A percentile compares a stretch with the other conserved stretches of the same genome.
These are phyloP conservation scores for Escallonia herrerae DNA, from an alignment of 129 eudicot genomes.

Conservation along the genomic window DNA sequence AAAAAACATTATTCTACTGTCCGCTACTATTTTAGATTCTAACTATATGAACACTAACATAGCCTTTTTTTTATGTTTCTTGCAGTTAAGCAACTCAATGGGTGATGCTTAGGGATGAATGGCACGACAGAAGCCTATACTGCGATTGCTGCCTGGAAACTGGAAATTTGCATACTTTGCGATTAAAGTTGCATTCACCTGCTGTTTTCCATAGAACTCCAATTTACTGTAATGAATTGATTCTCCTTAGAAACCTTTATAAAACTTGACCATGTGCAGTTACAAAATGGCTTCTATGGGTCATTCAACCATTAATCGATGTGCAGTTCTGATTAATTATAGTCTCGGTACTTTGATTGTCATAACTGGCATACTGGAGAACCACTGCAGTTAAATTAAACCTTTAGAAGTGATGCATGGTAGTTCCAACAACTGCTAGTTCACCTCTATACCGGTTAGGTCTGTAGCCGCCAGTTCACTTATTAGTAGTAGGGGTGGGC, in stretches of 20 bases:
- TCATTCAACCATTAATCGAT: too few species aligned
- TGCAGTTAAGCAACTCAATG: conserved; percentile 1
- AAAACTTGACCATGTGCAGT: conserved; percentile 7
- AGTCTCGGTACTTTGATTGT: too few species aligned
- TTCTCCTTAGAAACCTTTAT: not conserved
- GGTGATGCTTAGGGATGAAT: not conserved
- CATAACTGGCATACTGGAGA: too few species aligned
- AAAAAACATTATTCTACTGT: too few species aligned
- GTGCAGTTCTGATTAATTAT: too few species aligned
- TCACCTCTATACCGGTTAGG: too few species aligned
- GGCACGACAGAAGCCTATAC: not conserved
- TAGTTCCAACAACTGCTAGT: too few species aligned
- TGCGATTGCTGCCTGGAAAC: not conserved
- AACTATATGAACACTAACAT: not conserved
- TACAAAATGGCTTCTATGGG: not conserved
- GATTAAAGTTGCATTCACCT: conserved; percentile 1
- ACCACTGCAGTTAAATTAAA: too few species aligned
- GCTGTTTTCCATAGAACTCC: conserved; percentile 2
- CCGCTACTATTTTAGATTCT: not conserved
- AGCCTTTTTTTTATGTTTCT: not conserved
- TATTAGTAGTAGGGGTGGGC: too few species aligned
- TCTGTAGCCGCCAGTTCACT: too few species aligned
- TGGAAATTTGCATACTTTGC: not conserved
- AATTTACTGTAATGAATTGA: not conserved
- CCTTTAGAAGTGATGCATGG: too few species aligned